Evolutionary conservation across 768 basidiomycete genomes (phyloP), one percentile per base, ranked within the genome.

Genomic region (Auricularia sp.): DNA sequence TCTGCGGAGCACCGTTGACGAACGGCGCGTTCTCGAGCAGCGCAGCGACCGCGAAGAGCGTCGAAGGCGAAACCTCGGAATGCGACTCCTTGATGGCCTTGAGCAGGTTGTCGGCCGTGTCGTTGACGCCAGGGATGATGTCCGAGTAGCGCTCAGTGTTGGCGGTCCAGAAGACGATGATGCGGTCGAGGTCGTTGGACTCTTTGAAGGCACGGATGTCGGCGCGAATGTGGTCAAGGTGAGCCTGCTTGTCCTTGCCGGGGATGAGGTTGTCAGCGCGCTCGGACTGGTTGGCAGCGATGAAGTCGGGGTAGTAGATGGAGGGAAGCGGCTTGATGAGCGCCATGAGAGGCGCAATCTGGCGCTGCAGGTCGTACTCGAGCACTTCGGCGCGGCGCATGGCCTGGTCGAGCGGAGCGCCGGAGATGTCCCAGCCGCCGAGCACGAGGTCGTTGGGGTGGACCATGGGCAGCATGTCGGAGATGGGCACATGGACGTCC

Each of bases 131-230:
- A 13, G 90, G 82, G 74, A 98, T 87, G 76, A 99, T 87, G 68
- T 94, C 93, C 70, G 90, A 88, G 84, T 94, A 99, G 65, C 96
- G 90, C 81, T 98, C 97, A 18, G 96, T 99, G 80, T 99, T 98
- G 70, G 92, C 94, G 16, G 96, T 98, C 96, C 96, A 98, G 81
- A 98, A 95, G 67, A 98, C 89, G 71, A 99, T 77, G 67, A 92
- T 85, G 65, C 89, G 89, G 75, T 95, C 95, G 59, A 98, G 85
- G 21, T 77, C 80, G 73, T 98, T 85, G 67, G 85, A 78, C 63
- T 78, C 71, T 81, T 98, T 98, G 85, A 98, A 98, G 64, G 85
- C 83, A 71, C 93, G 90, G 74, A 98, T 98, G 72, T 98, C 94
- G n/a, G 81, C 81, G 64, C 95, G 90, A 71, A 98, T 86, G 66